A percentile compares a stretch with the other conserved stretches of the same genome.
phyloP scores from a whole-genome alignment of 345 rosid species.

The Rhodamnia argentea region DNA sequence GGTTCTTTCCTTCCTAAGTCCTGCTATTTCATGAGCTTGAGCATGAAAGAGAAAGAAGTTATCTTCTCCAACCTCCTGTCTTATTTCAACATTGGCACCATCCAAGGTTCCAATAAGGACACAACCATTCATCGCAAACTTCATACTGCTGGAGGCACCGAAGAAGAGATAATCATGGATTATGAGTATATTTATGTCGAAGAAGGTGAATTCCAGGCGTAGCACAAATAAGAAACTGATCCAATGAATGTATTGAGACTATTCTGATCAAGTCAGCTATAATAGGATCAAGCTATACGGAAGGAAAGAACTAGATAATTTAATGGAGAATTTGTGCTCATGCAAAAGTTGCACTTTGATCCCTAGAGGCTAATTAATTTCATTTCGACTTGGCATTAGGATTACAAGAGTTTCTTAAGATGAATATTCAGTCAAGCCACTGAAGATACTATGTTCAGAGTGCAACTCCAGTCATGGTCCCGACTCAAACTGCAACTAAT shows the following conservation, averaged over 20 bases:
- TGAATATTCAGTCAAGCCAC: background rate
- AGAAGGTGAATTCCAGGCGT: background rate
- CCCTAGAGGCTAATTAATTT: background rate
- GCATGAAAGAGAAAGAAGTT: constrained; percentile 43
- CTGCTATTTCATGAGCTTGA: constrained; percentile 28
- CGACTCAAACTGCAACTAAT: background rate
- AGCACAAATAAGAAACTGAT: background rate
- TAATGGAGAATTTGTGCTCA: background rate
- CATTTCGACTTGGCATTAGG: background rate
- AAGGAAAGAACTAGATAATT: background rate
- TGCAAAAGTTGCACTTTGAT: background rate
- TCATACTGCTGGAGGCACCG: constrained; percentile 46
- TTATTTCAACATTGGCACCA: constrained; percentile 43
- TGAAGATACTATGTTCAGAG: background rate
- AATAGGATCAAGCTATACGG: background rate
- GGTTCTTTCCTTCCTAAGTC: constrained; percentile 32
- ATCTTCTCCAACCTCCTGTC: constrained; percentile 44
- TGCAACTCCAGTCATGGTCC: background rate
- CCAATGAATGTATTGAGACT: background rate
- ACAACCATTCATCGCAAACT: constrained; percentile 48
- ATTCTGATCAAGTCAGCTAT: background rate
- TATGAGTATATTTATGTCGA: background rate
- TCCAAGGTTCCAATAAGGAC: constrained; percentile 36
- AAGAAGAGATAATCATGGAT: background rate
- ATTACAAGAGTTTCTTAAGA: background rate